These are phyloP conservation scores for Apium graveolens DNA, from an alignment of 129 eudicot species.

Conservation along the genomic window DNA sequence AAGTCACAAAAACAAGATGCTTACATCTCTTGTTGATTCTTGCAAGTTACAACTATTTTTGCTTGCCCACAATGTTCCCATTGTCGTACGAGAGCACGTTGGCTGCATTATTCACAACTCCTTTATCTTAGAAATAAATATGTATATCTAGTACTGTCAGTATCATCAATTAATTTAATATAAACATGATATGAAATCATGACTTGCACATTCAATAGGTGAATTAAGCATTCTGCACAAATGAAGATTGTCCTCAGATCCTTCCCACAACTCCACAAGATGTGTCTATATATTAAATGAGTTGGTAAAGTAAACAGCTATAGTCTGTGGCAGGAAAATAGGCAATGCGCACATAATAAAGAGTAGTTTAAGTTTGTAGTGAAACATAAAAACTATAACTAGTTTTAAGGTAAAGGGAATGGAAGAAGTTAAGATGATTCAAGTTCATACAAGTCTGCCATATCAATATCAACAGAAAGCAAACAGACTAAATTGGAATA, in stretches of 20 bases:
- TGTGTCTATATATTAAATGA: not conserved
- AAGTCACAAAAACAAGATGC: conserved; percentile 21
- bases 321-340: not conserved
- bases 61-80: conserved; percentile 95
- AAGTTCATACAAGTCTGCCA: not conserved
- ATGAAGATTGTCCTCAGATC: not conserved
- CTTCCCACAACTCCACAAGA: not conserved
- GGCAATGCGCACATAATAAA: not conserved
- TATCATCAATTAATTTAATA: not conserved
- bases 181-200: not conserved
- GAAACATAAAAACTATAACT: not conserved
- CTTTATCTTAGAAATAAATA: not conserved
- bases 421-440: not conserved
- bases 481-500: not conserved
- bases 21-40: conserved; percentile 98
- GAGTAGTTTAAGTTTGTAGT: not conserved
- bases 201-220: not conserved
- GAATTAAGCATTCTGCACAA: not conserved
- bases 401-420: not conserved
- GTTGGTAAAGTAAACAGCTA: not conserved
- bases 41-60: conserved; percentile 88
- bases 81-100: conserved; percentile 57
- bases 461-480: conserved; percentile 1
- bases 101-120: conserved; percentile 24
- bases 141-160: not conserved